These are phyloP conservation scores for Leptographium procerum DNA, from an alignment of 2,329 filamentous ascomycete species.

Conservation along the genomic window DNA sequence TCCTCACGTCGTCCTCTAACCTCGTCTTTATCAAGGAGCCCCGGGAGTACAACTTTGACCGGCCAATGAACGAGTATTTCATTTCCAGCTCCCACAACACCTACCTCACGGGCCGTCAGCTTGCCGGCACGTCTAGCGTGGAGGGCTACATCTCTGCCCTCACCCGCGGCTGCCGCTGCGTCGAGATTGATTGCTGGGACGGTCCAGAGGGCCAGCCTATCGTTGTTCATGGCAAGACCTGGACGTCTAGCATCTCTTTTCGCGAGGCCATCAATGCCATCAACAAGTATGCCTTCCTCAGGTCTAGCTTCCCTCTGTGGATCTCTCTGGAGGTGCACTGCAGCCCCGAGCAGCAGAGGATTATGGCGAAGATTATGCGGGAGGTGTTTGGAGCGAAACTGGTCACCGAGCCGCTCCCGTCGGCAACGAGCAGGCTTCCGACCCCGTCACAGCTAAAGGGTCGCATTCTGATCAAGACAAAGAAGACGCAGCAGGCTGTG, in stretches of 20 bases:
- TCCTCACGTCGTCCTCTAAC: conserved; percentile 65
- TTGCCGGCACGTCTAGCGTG: conserved; percentile 80
- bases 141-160: conserved; percentile 90
- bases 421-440: conserved; percentile 58
- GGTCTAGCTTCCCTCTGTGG: conserved; percentile 80
- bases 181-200: conserved; percentile 98
- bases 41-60: conserved; percentile 56
- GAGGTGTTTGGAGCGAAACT: conserved; percentile 72
- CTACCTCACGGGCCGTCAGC: conserved; percentile 83
- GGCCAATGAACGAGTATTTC: conserved; percentile 91
- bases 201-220: conserved; percentile 76
- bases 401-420: conserved; percentile 62
- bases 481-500: conserved; percentile 50
- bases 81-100: conserved; percentile 99
- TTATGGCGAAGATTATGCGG: conserved; percentile 85
- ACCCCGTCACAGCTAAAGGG: conserved; percentile 76
- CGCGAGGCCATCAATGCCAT: conserved; percentile 86
- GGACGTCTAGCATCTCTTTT: conserved; percentile 83
- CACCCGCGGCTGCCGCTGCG: conserved; percentile 80
- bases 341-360: conserved; percentile 65
- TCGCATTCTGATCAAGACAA: conserved; percentile 88
- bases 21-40: conserved; percentile 51
- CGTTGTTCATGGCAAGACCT: conserved; percentile 81
- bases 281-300: conserved; percentile 85
- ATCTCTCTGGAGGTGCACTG: conserved; percentile 96